Base-by-base conservation (phyloP, 257 asterid genomes). In the Fraxinus anomala region DNA sequence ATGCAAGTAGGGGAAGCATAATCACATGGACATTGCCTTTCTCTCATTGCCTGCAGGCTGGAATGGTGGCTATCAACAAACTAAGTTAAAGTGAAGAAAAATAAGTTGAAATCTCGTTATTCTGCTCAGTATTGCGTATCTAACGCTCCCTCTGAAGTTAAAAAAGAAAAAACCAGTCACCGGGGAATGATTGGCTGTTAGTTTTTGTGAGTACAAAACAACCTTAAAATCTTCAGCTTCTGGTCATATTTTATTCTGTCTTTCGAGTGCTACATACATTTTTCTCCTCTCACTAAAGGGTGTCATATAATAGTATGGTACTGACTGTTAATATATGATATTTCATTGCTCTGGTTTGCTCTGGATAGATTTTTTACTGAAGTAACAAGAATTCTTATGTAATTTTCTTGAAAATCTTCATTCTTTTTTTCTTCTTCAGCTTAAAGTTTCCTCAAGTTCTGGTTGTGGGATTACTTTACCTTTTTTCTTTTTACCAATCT, bases 11-110 rank as follows among this genome's bases (percentile, higher is more conserved):
- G 89, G 85, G 80, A 87, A 80, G 75, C 87, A 85, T 86, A 89
- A 88, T 88, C 91, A 91, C 92, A 91, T 90, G 97, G 88, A 82
- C 80, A 44, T 86, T 85, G 83, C 88, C 92, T 85, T 87, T 90
- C 91, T 84, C 87, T 87, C 93, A 78, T 89, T 88, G 72, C 91
- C 80, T 79, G 88, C 94, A 88, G 89, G 90, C 91, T 89, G 92
- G 73, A 89, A 85, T 83, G 86, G 85, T 51, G 69, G 36, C 54
- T 30, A 31, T 79, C 74, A 75, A 79, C 77, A 39, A 76, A 8
- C 72, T 66, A 65, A 61, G 31, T 13, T 42, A 17, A 19, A 73
- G 1, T 14, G 69, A 51, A 63, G 42, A 42, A 14, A 11, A 59
- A 21, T n/a, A 8, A 59, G 67, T 59, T 3, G 30, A 59, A 59